These are phyloP conservation scores for Cutaneotrichosporon dermatis DNA, from an alignment of 1,284 basidiomycete species.

Conservation along the genomic window DNA sequence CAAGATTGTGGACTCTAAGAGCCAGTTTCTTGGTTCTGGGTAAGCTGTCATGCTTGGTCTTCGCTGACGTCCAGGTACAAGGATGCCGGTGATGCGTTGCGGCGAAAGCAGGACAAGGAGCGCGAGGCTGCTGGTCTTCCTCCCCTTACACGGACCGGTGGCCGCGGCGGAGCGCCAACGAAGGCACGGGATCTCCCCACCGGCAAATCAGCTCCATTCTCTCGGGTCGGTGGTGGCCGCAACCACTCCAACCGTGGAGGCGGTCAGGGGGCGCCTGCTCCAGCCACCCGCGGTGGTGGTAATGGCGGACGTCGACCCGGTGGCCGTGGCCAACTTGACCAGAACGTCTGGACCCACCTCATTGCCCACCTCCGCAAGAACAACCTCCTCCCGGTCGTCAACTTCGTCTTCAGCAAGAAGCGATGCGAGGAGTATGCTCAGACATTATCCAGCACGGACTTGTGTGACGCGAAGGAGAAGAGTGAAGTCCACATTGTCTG, in stretches of 20 bases:
- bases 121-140: conserved; percentile 86
- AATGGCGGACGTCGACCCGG: conserved; percentile 55
- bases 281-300: conserved; percentile 42
- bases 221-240: conserved; percentile 38
- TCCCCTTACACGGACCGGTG: conserved; percentile 73
- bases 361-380: conserved; percentile 82
- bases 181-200: conserved; percentile 42
- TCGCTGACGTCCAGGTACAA: conserved; percentile 62
- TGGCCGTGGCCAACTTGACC: conserved; percentile 62
- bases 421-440: conserved; percentile 93
- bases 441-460: conserved; percentile 81
- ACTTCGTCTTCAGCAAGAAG: conserved; percentile 97
- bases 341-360: conserved; percentile 90
- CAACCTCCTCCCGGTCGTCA: conserved; percentile 82
- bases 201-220: conserved; percentile 40
- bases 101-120: conserved; percentile 95
- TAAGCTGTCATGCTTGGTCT: conserved; percentile 40
- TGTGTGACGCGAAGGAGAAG: conserved; percentile 81
- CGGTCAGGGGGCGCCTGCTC: conserved; percentile 35
- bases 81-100: conserved; percentile 78
- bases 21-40: conserved; percentile 74
- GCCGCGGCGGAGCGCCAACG: conserved; percentile 62
- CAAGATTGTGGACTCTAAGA: conserved; percentile 84
- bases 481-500: conserved; percentile 94
- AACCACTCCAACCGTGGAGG: conserved; percentile 42